Conservation (phyloP, 179 eudicot species). For the Actinidia chinensis region DNA sequence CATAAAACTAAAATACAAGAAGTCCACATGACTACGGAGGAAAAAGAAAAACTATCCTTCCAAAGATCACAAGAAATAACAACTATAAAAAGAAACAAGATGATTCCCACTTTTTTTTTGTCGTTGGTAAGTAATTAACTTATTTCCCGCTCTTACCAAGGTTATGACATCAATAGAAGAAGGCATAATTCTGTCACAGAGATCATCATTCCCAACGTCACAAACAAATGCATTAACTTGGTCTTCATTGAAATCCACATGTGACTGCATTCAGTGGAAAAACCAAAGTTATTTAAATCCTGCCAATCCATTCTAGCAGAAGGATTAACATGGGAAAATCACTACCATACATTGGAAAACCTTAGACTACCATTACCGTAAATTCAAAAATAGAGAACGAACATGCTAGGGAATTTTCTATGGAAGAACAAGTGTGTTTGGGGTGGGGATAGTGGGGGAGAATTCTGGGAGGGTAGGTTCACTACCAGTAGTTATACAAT, state of each 20-base stretch:
- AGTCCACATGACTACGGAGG: not conserved
- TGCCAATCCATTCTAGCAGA: not conserved
- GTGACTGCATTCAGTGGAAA: conserved; percentile 50
- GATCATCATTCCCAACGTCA: conserved; percentile 68
- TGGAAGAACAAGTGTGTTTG: not conserved
- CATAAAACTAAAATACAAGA: not conserved
- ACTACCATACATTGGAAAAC: not conserved
- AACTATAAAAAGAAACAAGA: conserved; percentile 4
- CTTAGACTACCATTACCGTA: not conserved
- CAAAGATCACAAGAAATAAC: not conserved
- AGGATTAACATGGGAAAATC: not conserved
- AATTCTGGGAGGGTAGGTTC: too few species aligned
- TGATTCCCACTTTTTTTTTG: not conserved
- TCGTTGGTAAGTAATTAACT: not conserved
- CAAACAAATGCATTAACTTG: conserved; percentile 70
- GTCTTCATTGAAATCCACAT: conserved; percentile 50
- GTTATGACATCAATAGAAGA: conserved; percentile 79
- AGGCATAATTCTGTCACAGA: conserved; percentile 50
- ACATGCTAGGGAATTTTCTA: not conserved
- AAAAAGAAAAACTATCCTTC: not conserved
- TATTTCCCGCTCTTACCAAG: conserved; percentile 45
- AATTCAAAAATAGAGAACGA: not conserved
- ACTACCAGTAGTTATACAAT: not conserved
- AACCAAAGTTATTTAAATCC: not conserved
- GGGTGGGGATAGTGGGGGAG: not conserved